A percentile compares a stretch with the other conserved stretches of the same genome.
Evolutionary conservation across 495 filamentous ascomycete species (phyloP).

Genomic region (Niebla homalea): DNA sequence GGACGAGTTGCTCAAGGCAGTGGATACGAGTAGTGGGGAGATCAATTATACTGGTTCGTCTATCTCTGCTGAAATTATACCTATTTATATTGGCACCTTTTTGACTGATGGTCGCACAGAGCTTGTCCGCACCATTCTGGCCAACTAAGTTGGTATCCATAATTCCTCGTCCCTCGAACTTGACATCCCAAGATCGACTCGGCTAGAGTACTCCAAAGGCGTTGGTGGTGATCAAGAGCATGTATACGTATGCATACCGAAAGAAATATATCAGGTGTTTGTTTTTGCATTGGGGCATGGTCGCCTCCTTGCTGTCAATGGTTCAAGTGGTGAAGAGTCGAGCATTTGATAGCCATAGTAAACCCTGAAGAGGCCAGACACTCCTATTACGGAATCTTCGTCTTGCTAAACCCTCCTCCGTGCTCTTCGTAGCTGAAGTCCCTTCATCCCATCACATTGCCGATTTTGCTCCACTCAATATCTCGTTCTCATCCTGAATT

Average conservation of each 20-base stretch:
- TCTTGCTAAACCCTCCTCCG: too few relatives aligned
- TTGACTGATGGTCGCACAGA: slow-evolving; percentile 34
- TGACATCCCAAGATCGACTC: slow-evolving; percentile 4
- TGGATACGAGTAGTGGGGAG: slow-evolving; percentile 85
- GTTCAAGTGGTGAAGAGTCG: neutral
- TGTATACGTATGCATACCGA: neutral
- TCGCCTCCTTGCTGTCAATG: neutral
- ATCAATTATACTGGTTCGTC: slow-evolving; percentile 84
- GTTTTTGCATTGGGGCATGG: neutral
- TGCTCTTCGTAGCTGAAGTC: neutral
- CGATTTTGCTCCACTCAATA: neutral
- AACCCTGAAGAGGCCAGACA: neutral
- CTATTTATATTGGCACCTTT: neutral
- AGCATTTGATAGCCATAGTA: neutral
- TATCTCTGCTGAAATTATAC: neutral
- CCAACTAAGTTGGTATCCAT: slow-evolving; percentile 46
- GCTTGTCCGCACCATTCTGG: slow-evolving; percentile 85
- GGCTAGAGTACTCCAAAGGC: neutral
- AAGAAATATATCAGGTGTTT: neutral
- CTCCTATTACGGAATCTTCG: too few relatives aligned
- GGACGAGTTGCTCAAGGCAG: slow-evolving; percentile 92
- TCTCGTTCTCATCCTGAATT: neutral
- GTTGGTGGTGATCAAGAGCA: neutral
- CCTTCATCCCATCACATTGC: neutral
- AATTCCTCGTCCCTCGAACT: slow-evolving; percentile 12